Conservation (phyloP, 768 basidiomycete species). For the Boletus reticuloceps region DNA sequence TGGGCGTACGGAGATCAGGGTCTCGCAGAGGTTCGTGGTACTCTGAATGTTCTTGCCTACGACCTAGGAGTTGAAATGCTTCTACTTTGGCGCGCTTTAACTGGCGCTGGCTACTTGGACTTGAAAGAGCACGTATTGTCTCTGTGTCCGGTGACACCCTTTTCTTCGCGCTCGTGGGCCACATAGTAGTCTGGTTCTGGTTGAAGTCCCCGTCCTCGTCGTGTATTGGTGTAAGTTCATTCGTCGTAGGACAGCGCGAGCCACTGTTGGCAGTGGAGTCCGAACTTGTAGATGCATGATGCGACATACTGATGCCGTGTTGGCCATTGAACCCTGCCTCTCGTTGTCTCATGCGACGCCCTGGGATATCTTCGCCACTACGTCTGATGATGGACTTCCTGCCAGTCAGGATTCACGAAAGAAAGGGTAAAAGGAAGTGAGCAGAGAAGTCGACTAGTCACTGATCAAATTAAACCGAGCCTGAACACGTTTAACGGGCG, state of each 20-base stretch:
- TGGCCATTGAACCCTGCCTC: constrained; percentile 4
- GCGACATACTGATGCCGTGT: constrained; percentile 9
- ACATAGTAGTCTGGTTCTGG: background rate
- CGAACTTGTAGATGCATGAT: background rate
- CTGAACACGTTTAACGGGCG: background rate
- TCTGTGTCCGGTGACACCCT: constrained; percentile 29
- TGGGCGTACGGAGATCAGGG: constrained; percentile 4
- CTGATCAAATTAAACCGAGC: no score
- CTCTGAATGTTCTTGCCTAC: constrained; percentile 11
- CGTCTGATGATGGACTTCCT: background rate
- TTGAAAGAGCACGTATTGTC: constrained; percentile 6
- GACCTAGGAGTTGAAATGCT: constrained; percentile 11
- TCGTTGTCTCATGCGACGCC: no score
- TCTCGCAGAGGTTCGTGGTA: constrained; percentile 23
- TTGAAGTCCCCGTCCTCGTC: background rate
- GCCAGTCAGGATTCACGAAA: background rate
- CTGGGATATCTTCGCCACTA: background rate
- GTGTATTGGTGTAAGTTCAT: background rate
- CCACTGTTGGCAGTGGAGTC: background rate
- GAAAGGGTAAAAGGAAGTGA: background rate
- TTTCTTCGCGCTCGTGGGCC: constrained; percentile 24
- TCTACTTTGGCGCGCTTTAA: constrained; percentile 29
- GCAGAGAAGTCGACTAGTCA: background rate
- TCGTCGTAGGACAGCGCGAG: background rate
- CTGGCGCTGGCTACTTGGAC: constrained; percentile 13